Percentiles rank a stretch among this genome's conserved stretches.
These are phyloP conservation scores for Calonectria honghensis DNA, from an alignment of 2,329 filamentous ascomycete species.

Conservation along the genomic window DNA sequence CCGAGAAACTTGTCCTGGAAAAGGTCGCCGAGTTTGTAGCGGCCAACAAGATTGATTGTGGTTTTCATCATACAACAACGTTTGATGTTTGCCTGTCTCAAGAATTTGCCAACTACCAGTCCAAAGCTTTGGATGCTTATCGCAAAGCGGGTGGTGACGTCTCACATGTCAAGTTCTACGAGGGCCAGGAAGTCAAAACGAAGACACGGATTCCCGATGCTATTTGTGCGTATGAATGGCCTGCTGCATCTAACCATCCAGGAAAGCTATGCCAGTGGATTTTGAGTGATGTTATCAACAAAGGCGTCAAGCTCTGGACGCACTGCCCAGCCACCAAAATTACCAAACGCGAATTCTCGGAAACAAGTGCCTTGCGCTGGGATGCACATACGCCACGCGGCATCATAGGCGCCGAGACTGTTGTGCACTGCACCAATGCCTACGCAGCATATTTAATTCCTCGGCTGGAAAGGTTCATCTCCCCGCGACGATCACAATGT, in stretches of 20 bases:
- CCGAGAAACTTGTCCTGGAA: too few species aligned
- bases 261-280: conserved; percentile 70
- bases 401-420: conserved; percentile 33
- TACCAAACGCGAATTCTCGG: neutral
- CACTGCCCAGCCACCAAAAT: conserved; percentile 28
- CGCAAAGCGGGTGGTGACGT: too few species aligned
- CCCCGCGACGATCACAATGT: too few species aligned
- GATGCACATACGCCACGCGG: conserved; percentile 14
- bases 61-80: too few species aligned
- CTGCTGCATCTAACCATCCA: conserved; percentile 68
- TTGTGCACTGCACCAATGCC: conserved; percentile 31
- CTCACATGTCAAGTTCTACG: too few species aligned
- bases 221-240: conserved; percentile 70
- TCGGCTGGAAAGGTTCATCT: too few species aligned
- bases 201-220: conserved; percentile 54
- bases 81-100: too few species aligned
- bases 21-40: too few species aligned
- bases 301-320: conserved; percentile 61
- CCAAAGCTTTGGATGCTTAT: too few species aligned
- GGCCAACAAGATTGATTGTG: too few species aligned
- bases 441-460: conserved; percentile 28
- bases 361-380: neutral
- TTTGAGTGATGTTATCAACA: conserved; percentile 59
- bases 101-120: too few species aligned
- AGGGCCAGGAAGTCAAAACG: too few species aligned